Conservation (phyloP, 345 rosid species). For the Salix purpurea region DNA sequence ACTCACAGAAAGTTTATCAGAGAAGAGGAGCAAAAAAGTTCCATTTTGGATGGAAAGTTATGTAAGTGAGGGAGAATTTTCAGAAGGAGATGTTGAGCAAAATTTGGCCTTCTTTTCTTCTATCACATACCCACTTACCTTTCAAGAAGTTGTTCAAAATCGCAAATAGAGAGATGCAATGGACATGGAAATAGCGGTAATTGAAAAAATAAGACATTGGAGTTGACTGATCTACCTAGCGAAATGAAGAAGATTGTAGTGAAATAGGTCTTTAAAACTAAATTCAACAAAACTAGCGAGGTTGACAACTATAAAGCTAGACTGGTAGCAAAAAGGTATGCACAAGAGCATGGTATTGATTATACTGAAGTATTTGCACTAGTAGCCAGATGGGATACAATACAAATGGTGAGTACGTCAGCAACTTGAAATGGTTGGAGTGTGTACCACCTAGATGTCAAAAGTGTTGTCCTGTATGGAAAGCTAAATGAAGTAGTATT, state of each 20-base stretch:
- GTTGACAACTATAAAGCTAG: background rate
- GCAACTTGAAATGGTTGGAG: background rate
- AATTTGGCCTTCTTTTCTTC: background rate
- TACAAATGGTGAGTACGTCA: background rate
- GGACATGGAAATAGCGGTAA: background rate
- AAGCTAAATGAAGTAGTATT: slow-evolving; percentile 2
- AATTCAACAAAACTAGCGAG: slow-evolving; percentile 2
- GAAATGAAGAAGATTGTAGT: background rate
- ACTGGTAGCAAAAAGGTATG: background rate
- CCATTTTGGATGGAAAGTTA: no score
- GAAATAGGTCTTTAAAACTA: slow-evolving; percentile 2
- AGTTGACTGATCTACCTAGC: background rate
- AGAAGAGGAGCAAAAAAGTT: background rate
- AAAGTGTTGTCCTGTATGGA: no score
- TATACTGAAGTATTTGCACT: background rate
- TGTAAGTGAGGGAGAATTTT: background rate
- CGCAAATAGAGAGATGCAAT: background rate
- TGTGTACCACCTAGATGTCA: background rate
- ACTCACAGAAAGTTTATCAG: background rate
- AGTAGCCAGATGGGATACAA: background rate
- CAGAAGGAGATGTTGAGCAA: background rate
- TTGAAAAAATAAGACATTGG: background rate
- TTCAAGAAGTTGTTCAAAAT: background rate
- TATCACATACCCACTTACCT: background rate
- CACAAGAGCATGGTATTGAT: background rate